Conservation (phyloP, 805 yeast genomes). For the Yarrowia hollandica region DNA sequence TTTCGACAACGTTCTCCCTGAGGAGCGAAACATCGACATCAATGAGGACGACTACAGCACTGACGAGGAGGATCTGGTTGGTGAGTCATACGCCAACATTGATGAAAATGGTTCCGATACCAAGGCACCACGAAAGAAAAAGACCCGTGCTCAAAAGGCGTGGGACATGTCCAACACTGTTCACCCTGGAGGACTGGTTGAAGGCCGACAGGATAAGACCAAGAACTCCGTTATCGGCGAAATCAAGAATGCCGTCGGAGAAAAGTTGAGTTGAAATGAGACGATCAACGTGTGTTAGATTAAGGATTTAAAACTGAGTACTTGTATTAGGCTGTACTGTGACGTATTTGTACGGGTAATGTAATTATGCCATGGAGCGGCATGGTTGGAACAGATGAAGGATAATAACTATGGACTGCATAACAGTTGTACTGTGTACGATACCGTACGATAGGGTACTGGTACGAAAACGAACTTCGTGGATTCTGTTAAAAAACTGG, state of each 20-base stretch:
- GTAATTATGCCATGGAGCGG: too few relatives aligned
- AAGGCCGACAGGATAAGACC: constrained; percentile 14
- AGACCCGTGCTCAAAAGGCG: constrained; percentile 14
- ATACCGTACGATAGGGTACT: too few relatives aligned
- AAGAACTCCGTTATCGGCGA: constrained; percentile 18
- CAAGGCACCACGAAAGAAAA: constrained; percentile 8
- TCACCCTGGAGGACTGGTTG: constrained; percentile 1
- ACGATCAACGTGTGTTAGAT: too few relatives aligned
- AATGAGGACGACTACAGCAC: constrained; percentile 24
- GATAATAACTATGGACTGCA: too few relatives aligned
- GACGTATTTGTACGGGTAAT: too few relatives aligned
- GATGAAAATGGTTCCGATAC: not conserved
- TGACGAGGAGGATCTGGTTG: constrained; percentile 23
- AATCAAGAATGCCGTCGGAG: not conserved
- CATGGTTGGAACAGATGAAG: too few relatives aligned
- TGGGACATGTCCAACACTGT: constrained; percentile 20
- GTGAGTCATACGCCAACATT: constrained; percentile 22
- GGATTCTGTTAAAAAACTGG: too few relatives aligned
- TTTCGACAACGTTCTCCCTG: constrained; percentile 25
- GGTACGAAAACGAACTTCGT: too few relatives aligned
- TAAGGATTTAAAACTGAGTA: too few relatives aligned
- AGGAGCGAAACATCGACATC: constrained; percentile 22
- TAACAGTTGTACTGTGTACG: too few relatives aligned
- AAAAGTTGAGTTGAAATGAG: not conserved
- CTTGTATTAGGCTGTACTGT: too few relatives aligned